Percentiles rank a stretch among this genome's conserved stretches.
phyloP scores from a whole-genome alignment of 1,284 basidiomycete species.

The Phylloboletellus chloephorus region DNA sequence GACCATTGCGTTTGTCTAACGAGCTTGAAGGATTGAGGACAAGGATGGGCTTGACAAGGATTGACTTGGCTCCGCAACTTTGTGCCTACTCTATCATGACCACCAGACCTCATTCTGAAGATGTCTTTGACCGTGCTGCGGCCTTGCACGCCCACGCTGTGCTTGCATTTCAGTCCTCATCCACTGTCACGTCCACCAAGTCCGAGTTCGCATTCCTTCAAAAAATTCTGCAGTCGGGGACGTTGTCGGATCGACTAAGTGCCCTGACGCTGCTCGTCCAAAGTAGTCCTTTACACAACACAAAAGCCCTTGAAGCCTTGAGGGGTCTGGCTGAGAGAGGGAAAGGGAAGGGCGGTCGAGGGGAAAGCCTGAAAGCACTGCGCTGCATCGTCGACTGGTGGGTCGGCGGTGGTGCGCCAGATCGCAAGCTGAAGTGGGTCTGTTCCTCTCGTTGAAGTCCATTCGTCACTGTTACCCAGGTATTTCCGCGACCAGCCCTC shows the following conservation, averaged over 20 bases:
- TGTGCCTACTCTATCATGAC: too few relatives aligned
- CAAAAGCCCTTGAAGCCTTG: constrained; percentile 73
- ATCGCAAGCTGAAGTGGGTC: constrained; percentile 76
- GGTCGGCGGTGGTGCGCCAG: constrained; percentile 81
- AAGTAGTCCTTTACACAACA: constrained; percentile 87
- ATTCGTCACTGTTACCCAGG: constrained; percentile 36
- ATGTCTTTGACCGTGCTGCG: constrained; percentile 48
- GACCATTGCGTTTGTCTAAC: constrained; percentile 20
- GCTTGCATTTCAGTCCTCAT: constrained; percentile 41
- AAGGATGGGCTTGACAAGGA: too few relatives aligned
- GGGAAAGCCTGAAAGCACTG: constrained; percentile 87
- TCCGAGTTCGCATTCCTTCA: constrained; percentile 78
- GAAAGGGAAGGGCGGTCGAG: constrained; percentile 80
- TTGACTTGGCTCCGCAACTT: too few relatives aligned
- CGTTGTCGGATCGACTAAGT: constrained; percentile 89
- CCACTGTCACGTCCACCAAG: constrained; percentile 36
- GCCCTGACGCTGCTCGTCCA: constrained; percentile 90
- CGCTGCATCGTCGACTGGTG: constrained; percentile 96
- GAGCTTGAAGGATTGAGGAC: too few relatives aligned
- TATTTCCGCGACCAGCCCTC: constrained; percentile 93
- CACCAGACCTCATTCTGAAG: too few relatives aligned
- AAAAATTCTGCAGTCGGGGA: constrained; percentile 82
- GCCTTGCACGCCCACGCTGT: constrained; percentile 50
- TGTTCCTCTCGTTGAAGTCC: not conserved
- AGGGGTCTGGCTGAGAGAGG: constrained; percentile 72